Conservation (phyloP, 495 filamentous ascomycete species). For the Aspergillus sparsus region DNA sequence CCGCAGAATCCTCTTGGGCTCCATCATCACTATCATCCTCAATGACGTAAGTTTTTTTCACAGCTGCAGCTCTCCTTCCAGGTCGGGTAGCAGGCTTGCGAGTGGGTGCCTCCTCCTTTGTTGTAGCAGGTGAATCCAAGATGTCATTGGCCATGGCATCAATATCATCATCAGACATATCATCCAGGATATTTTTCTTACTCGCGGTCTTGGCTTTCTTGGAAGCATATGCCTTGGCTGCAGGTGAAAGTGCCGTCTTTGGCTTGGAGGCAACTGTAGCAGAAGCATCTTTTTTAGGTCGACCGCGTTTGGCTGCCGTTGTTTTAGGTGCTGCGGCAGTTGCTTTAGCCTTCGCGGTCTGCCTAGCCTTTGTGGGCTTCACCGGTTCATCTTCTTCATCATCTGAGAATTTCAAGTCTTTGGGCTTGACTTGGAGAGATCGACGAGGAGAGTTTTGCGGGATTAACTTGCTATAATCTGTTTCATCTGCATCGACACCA, state of each 20-base stretch:
- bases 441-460: slow-evolving; percentile 59
- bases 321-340: slow-evolving; percentile 30
- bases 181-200: slow-evolving; percentile 40
- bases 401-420: slow-evolving; percentile 63
- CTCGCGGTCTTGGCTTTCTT: slow-evolving; percentile 60
- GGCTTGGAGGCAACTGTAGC: slow-evolving; percentile 31
- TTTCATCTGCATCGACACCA: slow-evolving; percentile 72
- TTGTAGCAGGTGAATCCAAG: slow-evolving; percentile 51
- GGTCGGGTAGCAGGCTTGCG: slow-evolving; percentile 48
- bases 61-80: slow-evolving; percentile 53
- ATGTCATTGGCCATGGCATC: slow-evolving; percentile 60
- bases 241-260: slow-evolving; percentile 65
- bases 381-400: slow-evolving; percentile 33
- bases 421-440: slow-evolving; percentile 53
- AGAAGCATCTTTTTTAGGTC: slow-evolving; percentile 52
- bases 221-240: slow-evolving; percentile 78
- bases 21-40: slow-evolving; percentile 54
- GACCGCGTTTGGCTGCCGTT: slow-evolving; percentile 49
- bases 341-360: slow-evolving; percentile 27
- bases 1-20: slow-evolving; percentile 23
- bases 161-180: slow-evolving; percentile 50
- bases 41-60: slow-evolving; percentile 55
- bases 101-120: slow-evolving; percentile 34
- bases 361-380: slow-evolving; percentile 36
- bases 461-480: slow-evolving; percentile 83